Evolutionary conservation across 495 filamentous ascomycete genomes (phyloP).

Genomic region (Penicillium canescens): DNA sequence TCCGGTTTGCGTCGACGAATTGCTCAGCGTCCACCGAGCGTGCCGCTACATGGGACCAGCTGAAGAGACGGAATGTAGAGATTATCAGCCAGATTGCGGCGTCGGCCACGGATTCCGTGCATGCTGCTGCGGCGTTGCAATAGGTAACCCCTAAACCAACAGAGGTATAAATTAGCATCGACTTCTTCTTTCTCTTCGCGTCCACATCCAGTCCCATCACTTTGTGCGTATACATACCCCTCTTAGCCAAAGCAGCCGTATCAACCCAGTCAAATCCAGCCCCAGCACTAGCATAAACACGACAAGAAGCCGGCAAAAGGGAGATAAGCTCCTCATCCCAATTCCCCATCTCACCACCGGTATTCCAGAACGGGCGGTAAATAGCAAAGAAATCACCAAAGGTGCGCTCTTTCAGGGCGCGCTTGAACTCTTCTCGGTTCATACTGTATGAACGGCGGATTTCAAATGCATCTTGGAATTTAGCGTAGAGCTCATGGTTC

Average conservation of each 20-base stretch:
- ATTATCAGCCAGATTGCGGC: slow-evolving; percentile 65
- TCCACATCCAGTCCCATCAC: neutral
- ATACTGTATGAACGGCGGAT: slow-evolving; percentile 51
- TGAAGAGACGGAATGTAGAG: slow-evolving; percentile 62
- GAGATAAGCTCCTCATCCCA: slow-evolving; percentile 74
- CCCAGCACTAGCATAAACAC: slow-evolving; percentile 70
- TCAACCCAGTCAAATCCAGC: slow-evolving; percentile 81
- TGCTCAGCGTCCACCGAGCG: slow-evolving; percentile 24
- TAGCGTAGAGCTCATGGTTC: slow-evolving; percentile 58
- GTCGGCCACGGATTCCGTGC: slow-evolving; percentile 63
- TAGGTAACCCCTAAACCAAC: slow-evolving; percentile 59
- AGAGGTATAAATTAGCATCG: neutral
- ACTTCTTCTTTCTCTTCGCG: neutral
- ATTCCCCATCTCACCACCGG: slow-evolving; percentile 73
- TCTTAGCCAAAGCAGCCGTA: slow-evolving; percentile 62
- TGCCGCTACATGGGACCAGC: slow-evolving; percentile 57
- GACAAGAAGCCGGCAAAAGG: slow-evolving; percentile 62
- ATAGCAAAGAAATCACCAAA: slow-evolving; percentile 76
- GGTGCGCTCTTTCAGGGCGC: slow-evolving; percentile 58
- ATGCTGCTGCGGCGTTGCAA: slow-evolving; percentile 68
- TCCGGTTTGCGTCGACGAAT: slow-evolving; percentile 59
- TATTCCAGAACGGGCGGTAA: slow-evolving; percentile 78
- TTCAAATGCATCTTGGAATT: slow-evolving; percentile 57
- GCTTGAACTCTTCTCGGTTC: slow-evolving; percentile 57
- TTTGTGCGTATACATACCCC: slow-evolving; percentile 48